These are phyloP conservation scores for Paxillus ammoniavirescens DNA, from an alignment of 768 basidiomycete genomes.

Conservation along the genomic window DNA sequence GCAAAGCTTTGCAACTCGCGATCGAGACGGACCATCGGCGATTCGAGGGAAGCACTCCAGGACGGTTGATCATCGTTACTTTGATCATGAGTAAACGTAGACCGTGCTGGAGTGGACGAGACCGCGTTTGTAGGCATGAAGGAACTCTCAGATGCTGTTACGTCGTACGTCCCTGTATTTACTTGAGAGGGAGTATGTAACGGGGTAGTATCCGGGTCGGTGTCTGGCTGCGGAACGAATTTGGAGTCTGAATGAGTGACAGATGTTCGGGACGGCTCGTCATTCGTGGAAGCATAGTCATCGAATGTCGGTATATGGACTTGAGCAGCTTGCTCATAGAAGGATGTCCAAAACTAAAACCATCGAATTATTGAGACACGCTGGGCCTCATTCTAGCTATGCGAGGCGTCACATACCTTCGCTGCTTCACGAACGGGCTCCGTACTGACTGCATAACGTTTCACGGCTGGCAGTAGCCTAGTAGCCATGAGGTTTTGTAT, in stretches of 20 bases:
- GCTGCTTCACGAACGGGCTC: slow-evolving; percentile 90
- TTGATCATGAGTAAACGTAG: slow-evolving; percentile 30
- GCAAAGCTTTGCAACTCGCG: slow-evolving; percentile 59
- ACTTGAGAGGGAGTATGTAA: slow-evolving; percentile 11
- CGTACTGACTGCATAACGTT: slow-evolving; percentile 82
- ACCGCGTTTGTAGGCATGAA: slow-evolving; percentile 74
- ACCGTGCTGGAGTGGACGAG: slow-evolving; percentile 73
- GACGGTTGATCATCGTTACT: slow-evolving; percentile 53
- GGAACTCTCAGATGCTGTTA: slow-evolving; percentile 61
- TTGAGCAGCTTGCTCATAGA: slow-evolving; percentile 93
- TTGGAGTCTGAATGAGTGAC: slow-evolving; percentile 13
- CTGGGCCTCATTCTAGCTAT: not conserved
- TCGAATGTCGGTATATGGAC: slow-evolving; percentile 77
- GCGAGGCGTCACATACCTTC: slow-evolving; percentile 51
- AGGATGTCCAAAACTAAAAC: slow-evolving; percentile 89
- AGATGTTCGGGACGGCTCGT: slow-evolving; percentile 41
- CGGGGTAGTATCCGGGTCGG: slow-evolving; percentile 5
- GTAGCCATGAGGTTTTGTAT: slow-evolving; percentile 84
- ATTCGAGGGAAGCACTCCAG: slow-evolving; percentile 75
- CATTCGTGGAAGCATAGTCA: slow-evolving; percentile 59
- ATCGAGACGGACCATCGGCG: slow-evolving; percentile 67
- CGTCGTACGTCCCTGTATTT: slow-evolving; percentile 26
- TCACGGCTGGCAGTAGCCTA: slow-evolving; percentile 82
- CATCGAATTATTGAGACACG: not conserved
- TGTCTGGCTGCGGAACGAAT: slow-evolving; percentile 11